Base-by-base conservation (phyloP, 495 filamentous ascomycete genomes). In the Physcia stellaris region DNA sequence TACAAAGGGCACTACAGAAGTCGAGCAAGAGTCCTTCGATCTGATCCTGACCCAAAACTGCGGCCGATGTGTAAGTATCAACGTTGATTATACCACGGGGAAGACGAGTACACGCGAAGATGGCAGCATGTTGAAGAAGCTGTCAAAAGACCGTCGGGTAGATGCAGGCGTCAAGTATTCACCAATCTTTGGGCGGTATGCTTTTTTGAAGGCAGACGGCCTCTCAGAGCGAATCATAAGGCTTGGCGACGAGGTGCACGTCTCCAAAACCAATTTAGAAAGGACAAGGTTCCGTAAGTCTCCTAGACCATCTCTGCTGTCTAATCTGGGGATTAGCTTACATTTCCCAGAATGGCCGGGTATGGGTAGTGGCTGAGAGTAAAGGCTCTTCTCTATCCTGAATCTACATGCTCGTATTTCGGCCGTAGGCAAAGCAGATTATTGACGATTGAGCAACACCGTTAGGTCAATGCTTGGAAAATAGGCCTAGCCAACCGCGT, bases 131-230 rank as follows among this genome's bases (percentile, higher is more conserved):
- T 55, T 92, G 38, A 88, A 88, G 64, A 78, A 77, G 47, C 50
- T 92, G 46, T 78, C 79, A 69, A 73, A 66, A 39, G 83, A 88
- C 59, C 68, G 86, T 29, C 61, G 86, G 41, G 80, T 92, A 2
- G 86, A 94, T 58, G 32, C 42, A 16, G 85, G 84, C 0, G 64
- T 63, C 2, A 83, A 73, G 54, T 90, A 71, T 55, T 77, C 70
- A 55, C 86, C 86, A 27, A 72, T 90, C 1, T 92, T 88, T 71
- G 86, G 86, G 17, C 63, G 85, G 32, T 93, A 92, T 61, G 75
- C 66, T 4, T 92, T 86, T 52, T 51, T 80, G 30, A 40, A 47
- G 26, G 53, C 54, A 30, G 55, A 51, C 10, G 46, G 49, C 15
- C 26, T 51, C 33, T 18, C 50, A 40, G 23, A 41, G 50, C 3